Conservation (phyloP, 179 eudicot genomes). For the Dionaea muscipula region DNA sequence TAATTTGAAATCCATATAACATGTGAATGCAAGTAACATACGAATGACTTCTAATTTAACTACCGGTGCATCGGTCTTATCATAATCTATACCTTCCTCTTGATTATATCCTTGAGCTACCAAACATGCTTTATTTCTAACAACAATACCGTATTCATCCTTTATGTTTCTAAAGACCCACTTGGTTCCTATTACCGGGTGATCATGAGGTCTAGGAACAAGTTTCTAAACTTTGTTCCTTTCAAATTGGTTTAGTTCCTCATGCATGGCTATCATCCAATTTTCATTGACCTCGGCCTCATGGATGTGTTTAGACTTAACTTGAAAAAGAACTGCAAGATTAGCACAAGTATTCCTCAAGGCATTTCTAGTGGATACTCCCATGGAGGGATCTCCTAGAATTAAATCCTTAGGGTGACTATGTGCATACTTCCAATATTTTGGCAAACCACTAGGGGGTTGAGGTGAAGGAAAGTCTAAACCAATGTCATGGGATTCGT, state of each 20-base stretch:
- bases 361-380: background rate
- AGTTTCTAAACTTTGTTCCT: constrained; percentile 2
- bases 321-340: background rate
- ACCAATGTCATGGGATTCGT: background rate
- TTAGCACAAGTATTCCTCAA: background rate
- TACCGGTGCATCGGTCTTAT: no score
- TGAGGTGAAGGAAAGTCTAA: background rate
- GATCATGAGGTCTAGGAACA: background rate
- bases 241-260: constrained; percentile 1
- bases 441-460: background rate
- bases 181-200: no score
- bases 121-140: no score
- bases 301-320: background rate
- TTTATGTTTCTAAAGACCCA: no score
- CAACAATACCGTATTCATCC: no score
- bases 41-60: no score
- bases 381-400: background rate
- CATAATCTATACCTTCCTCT: no score
- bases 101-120: no score
- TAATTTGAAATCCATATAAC: no score
- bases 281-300: background rate
- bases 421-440: background rate
- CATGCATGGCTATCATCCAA: background rate
- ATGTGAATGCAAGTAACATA: no score
- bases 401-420: background rate